Percentiles rank a stretch among this genome's conserved stretches.
phyloP scores from a whole-genome alignment of 2,329 filamentous ascomycete genomes.

The Myotisia sp. region DNA sequence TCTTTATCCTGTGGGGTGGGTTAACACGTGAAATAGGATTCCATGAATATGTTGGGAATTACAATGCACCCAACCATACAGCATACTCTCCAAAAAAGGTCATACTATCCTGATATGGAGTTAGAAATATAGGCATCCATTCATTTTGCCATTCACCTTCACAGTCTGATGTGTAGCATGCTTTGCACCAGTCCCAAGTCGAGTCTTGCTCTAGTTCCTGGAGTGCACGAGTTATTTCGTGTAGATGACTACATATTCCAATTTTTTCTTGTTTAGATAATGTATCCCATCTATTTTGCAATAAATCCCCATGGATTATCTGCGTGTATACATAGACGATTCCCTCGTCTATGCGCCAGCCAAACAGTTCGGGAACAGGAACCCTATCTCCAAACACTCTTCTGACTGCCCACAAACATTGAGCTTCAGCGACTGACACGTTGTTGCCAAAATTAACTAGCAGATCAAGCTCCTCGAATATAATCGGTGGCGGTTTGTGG shows the following conservation, averaged over 20 bases:
- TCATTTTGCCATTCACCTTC: constrained; percentile 12
- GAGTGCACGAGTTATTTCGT: constrained; percentile 11
- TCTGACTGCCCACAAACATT: constrained; percentile 16
- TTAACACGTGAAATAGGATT: too few relatives aligned
- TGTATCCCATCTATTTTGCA: constrained; percentile 17
- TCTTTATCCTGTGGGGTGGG: too few relatives aligned
- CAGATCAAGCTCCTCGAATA: constrained; percentile 13
- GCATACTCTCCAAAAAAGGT: constrained; percentile 7
- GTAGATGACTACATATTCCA: constrained; percentile 13
- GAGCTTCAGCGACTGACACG: constrained; percentile 15
- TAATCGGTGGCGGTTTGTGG: constrained; percentile 9
- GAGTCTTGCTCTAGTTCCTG: constrained; percentile 14
- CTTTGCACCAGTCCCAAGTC: constrained; percentile 23
- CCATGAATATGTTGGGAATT: too few relatives aligned
- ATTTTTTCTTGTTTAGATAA: constrained; percentile 9
- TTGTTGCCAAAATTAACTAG: constrained; percentile 17
- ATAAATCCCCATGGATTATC: constrained; percentile 17
- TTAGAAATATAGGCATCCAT: constrained; percentile 14
- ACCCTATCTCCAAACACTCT: constrained; percentile 13
- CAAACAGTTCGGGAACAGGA: constrained; percentile 26
- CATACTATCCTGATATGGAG: constrained; percentile 3
- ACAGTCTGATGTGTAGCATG: constrained; percentile 15
- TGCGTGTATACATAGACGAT: constrained; percentile 24
- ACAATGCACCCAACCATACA: constrained; percentile 9
- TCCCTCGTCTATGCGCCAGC: constrained; percentile 18